These are phyloP conservation scores for Phallus indusiatus DNA, from an alignment of 768 basidiomycete genomes.

Conservation along the genomic window DNA sequence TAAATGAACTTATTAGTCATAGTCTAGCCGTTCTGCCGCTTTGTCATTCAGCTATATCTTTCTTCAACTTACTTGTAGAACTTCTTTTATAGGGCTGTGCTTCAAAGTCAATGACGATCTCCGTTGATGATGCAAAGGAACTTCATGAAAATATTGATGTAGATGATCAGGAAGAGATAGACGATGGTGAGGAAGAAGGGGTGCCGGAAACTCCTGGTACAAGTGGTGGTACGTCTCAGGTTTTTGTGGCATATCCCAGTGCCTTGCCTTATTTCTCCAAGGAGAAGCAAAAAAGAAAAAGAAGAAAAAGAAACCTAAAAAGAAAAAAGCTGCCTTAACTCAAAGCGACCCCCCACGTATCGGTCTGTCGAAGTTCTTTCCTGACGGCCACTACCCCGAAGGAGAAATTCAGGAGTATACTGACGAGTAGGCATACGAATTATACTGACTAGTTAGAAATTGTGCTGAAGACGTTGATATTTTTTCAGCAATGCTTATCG, in stretches of 20 bases:
- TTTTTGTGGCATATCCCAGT: background rate
- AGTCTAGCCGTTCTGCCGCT: background rate
- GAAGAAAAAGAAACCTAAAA: constrained; percentile 90
- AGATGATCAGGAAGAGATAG: constrained; percentile 20
- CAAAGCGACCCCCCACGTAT: constrained; percentile 92
- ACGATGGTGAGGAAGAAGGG: constrained; percentile 20
- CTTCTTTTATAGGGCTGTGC: background rate
- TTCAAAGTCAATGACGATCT: background rate
- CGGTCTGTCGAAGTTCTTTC: constrained; percentile 82
- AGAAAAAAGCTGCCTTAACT: constrained; percentile 61
- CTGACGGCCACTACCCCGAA: constrained; percentile 78
- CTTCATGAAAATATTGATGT: constrained; percentile 9
- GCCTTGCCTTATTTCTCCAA: background rate
- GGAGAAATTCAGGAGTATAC: constrained; percentile 89
- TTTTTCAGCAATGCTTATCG: constrained; percentile 73
- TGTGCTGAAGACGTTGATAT: background rate
- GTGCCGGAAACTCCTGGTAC: constrained; percentile 11
- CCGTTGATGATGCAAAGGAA: constrained; percentile 1
- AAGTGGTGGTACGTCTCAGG: constrained; percentile 6
- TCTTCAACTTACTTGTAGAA: background rate
- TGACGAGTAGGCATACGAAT: constrained; percentile 59
- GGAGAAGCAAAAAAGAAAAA: constrained; percentile 45
- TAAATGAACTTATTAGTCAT: background rate
- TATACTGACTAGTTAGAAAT: background rate
- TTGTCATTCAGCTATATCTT: background rate